Percentiles rank a stretch among this genome's conserved stretches.
Evolutionary conservation across 2,329 filamentous ascomycete species (phyloP).

Genomic region (Penicillium sp.): DNA sequence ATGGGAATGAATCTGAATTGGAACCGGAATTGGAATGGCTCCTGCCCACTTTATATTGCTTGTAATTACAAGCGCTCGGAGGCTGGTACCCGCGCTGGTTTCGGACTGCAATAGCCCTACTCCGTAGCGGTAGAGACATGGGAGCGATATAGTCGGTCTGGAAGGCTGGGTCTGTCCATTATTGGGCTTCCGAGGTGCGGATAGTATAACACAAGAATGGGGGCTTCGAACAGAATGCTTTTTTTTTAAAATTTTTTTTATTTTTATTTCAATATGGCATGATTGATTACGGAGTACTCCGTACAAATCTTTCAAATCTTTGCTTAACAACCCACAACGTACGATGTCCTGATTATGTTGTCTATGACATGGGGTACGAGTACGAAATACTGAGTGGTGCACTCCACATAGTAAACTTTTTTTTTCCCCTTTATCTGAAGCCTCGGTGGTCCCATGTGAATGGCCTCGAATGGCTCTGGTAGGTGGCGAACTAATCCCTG

Average conservation of each 20-base stretch:
- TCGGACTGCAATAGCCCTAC: background rate
- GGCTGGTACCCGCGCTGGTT: background rate
- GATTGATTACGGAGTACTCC: background rate
- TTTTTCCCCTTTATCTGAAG: slow-evolving; percentile 4
- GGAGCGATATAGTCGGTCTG: background rate
- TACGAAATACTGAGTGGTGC: background rate
- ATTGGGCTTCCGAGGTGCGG: background rate
- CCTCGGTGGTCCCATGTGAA: slow-evolving; percentile 14
- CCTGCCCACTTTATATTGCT: background rate
- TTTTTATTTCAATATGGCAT: background rate
- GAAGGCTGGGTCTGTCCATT: background rate
- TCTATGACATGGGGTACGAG: background rate
- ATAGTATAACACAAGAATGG: background rate
- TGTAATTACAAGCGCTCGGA: background rate
- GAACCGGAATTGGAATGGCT: background rate
- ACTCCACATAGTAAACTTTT: background rate
- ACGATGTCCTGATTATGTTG: background rate
- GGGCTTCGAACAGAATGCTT: background rate
- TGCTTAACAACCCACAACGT: background rate
- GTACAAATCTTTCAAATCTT: background rate
- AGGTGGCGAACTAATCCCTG: background rate
- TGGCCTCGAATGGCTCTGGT: background rate
- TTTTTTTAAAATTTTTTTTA: background rate
- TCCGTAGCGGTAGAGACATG: background rate
- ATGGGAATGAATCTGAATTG: background rate